These are phyloP conservation scores for Eucalyptus erythrocorys DNA, from an alignment of 345 rosid genomes.

Conservation along the genomic window DNA sequence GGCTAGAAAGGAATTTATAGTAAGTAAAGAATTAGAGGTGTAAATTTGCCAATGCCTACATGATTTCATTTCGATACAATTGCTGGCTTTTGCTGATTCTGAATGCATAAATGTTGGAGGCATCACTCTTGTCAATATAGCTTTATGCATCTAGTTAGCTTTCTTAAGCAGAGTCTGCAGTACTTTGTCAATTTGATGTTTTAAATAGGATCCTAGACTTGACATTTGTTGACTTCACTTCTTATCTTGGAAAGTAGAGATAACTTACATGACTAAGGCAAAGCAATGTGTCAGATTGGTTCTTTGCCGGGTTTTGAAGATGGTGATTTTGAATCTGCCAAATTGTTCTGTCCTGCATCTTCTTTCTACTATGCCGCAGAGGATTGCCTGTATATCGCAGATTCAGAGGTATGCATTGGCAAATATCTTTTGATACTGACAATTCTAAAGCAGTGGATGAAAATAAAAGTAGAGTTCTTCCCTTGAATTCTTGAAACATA, in stretches of 20 bases:
- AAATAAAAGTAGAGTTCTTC: neutral
- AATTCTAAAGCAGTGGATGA: neutral
- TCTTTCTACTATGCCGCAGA: slow-evolving; percentile 54
- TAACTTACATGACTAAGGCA: neutral
- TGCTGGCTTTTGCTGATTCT: neutral
- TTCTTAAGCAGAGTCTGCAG: neutral
- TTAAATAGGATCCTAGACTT: neutral
- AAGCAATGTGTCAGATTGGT: slow-evolving; percentile 57
- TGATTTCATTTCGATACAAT: neutral
- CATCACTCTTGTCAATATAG: neutral
- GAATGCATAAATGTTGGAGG: neutral
- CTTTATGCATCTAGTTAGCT: neutral
- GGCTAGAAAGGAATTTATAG: neutral
- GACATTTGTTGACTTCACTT: neutral
- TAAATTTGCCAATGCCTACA: neutral
- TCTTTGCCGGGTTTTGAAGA: slow-evolving; percentile 95
- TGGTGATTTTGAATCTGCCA: slow-evolving; percentile 85
- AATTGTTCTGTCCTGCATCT: slow-evolving; percentile 74
- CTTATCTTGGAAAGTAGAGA: neutral
- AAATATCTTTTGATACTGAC: neutral
- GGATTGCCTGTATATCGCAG: slow-evolving; percentile 78
- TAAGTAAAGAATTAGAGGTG: neutral
- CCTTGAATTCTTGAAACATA: neutral
- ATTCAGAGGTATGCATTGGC: slow-evolving; percentile 64
- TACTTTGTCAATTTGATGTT: neutral